phyloP scores from a whole-genome alignment of 768 basidiomycete species.

The Tremella fuciformis region DNA sequence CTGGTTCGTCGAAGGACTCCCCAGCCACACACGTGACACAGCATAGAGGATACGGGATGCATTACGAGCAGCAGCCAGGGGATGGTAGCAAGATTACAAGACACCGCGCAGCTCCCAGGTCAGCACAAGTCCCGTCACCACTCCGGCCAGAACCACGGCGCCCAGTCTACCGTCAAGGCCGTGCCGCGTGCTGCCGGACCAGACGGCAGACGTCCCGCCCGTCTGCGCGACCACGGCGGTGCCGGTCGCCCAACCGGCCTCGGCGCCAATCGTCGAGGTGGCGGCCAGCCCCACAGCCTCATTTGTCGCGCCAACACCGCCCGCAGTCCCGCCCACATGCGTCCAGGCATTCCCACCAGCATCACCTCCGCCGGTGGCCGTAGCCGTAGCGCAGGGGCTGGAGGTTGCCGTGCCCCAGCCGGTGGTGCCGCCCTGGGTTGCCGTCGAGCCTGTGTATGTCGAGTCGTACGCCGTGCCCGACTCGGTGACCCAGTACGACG shows the following conservation, averaged over 20 bases:
- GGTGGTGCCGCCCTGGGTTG: neutral
- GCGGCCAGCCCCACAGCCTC: neutral
- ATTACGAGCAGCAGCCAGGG: too few relatives aligned
- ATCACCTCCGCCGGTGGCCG: neutral
- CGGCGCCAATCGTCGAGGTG: neutral
- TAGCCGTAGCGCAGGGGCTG: neutral
- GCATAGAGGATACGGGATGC: too few relatives aligned
- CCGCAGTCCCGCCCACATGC: neutral
- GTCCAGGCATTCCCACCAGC: neutral
- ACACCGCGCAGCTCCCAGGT: too few relatives aligned
- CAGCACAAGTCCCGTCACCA: too few relatives aligned
- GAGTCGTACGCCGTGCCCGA: slow-evolving; percentile 4
- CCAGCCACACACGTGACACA: too few relatives aligned
- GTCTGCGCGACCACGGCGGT: slow-evolving; percentile 2
- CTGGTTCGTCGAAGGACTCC: too few relatives aligned
- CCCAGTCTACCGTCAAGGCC: too few relatives aligned
- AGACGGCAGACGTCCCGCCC: neutral
- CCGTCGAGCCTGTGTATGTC: neutral
- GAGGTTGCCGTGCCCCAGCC: neutral
- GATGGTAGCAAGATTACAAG: too few relatives aligned
- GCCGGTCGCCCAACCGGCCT: neutral
- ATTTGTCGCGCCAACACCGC: neutral
- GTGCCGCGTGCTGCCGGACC: neutral
- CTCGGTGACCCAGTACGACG: slow-evolving; percentile 21
- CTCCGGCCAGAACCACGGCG: too few relatives aligned